Evolutionary conservation across 495 filamentous ascomycete genomes (phyloP).

Genomic region (Hypoxylon rickii): DNA sequence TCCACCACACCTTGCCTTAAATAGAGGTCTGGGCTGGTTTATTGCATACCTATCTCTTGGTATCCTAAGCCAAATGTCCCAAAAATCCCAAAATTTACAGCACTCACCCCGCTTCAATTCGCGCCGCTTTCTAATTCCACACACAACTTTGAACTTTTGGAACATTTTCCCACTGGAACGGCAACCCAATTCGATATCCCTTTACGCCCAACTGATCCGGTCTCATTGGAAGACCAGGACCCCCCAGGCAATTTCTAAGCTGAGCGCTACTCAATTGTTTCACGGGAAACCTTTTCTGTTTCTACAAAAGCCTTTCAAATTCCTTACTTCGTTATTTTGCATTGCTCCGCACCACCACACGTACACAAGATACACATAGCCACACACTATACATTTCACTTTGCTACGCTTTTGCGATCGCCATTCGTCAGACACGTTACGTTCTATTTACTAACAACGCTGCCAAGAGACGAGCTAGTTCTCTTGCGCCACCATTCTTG

Average conservation of each 20-base stretch:
- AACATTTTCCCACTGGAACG: slow-evolving; percentile 8
- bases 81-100: no score
- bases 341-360: slow-evolving; percentile 18
- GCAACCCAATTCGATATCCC: slow-evolving; percentile 33
- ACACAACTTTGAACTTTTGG: slow-evolving; percentile 4
- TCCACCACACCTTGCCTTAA: background rate
- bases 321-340: slow-evolving; percentile 9
- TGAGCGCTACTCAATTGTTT: slow-evolving; percentile 16
- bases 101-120: slow-evolving; percentile 31
- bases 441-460: slow-evolving; percentile 16
- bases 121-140: slow-evolving; percentile 25
- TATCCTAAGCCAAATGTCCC: background rate
- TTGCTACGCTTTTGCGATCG: background rate
- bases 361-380: slow-evolving; percentile 7
- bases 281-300: slow-evolving; percentile 5
- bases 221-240: slow-evolving; percentile 31
- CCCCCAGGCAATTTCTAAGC: slow-evolving; percentile 12
- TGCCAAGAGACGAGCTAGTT: slow-evolving; percentile 12
- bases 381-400: background rate
- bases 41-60: background rate
- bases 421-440: background rate
- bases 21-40: background rate
- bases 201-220: slow-evolving; percentile 35
- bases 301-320: slow-evolving; percentile 24
- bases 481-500: slow-evolving; percentile 1